Conservation (phyloP, 139 green algal genomes). For the Picochlorum sp. region DNA sequence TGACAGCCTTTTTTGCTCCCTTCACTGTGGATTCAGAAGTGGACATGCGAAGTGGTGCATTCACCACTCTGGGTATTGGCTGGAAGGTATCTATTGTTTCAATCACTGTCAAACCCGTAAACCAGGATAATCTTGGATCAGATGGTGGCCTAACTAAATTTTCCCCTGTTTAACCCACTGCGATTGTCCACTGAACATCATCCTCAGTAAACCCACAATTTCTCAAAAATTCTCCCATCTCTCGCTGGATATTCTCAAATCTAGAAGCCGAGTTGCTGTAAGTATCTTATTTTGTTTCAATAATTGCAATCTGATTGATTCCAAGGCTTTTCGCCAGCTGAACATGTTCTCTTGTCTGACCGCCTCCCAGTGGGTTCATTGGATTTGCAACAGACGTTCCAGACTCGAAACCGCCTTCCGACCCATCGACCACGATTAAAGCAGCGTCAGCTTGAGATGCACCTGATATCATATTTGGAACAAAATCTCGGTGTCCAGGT, state of each 20-base stretch:
- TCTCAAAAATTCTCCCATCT: slow-evolving; percentile 70
- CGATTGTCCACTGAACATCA: slow-evolving; percentile 72
- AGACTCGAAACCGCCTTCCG: slow-evolving; percentile 81
- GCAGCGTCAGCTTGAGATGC: slow-evolving; percentile 78
- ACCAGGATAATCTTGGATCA: slow-evolving; percentile 43
- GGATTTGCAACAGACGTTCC: slow-evolving; percentile 57
- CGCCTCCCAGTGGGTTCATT: slow-evolving; percentile 24
- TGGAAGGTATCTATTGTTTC: slow-evolving; percentile 70
- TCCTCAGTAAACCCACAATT: slow-evolving; percentile 60
- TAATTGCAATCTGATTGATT: slow-evolving; percentile 75
- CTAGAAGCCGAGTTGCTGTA: slow-evolving; percentile 51
- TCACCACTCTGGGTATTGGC: slow-evolving; percentile 21
- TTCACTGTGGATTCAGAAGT: slow-evolving; percentile 40
- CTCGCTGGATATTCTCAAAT: slow-evolving; percentile 62
- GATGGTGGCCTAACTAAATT: slow-evolving; percentile 60
- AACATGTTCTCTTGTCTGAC: slow-evolving; percentile 92
- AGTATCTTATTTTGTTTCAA: slow-evolving; percentile 81
- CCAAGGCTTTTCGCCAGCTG: slow-evolving; percentile 81
- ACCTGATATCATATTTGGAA: slow-evolving; percentile 92
- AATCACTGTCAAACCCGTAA: slow-evolving; percentile 34
- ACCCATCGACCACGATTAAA: slow-evolving; percentile 89
- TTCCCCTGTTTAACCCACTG: slow-evolving; percentile 56
- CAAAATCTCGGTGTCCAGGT: slow-evolving; percentile 93
- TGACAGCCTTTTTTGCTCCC: slow-evolving; percentile 23
- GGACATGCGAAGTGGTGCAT: slow-evolving; percentile 55